Base-by-base conservation (phyloP, 1,284 basidiomycete species). In the Rhodotorula sp. region DNA sequence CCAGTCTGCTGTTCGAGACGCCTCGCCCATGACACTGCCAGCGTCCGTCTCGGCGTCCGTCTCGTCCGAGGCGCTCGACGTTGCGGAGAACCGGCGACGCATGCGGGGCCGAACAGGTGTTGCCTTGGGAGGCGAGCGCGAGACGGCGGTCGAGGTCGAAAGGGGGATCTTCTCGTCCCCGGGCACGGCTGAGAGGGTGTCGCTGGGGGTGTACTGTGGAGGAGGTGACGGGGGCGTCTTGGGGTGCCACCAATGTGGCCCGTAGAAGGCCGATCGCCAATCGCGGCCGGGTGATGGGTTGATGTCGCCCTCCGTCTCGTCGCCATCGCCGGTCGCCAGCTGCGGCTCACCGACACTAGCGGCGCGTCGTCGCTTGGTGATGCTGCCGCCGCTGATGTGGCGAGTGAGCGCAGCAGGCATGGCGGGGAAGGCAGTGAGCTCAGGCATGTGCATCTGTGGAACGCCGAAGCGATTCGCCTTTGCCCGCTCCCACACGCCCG, bases 171-270 rank as follows among this genome's bases (percentile, higher is more conserved):
- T 65, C 40, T 58, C 57, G 13, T 50, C 37, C 4, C 57, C 5
- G 18, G 57, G 47, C 16, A 58, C 22, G 3, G 51, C 28, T 13
- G 51, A 55, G 55, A 69, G 64, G 34, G 51, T 50, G 50, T 70
- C 67, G 30, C 53, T 57, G 4, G 68, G 60, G 8, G 70, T 64
- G 61, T 74, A 74, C 65, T 64, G 59, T 28, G 72, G 72, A 9
- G 72, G 72, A 47, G 72, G 72, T 18, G 70, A 70, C 15, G 70
- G 67, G 4, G 71, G 71, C n/a, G 67, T 50, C 59, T 71, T 70
- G 34, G 15, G 8, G 22, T 62, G 48, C 60, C 52, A 69, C 68
- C 63, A 72, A 7, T 64, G 62, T 9, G 53, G 31, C 10, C 59
- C 57, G 6, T 51, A 51, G 65, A 64, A 67, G 13, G 64, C 30